phyloP scores from a whole-genome alignment of 176 grass and related monocot species.

The Eremochloa ophiuroides region DNA sequence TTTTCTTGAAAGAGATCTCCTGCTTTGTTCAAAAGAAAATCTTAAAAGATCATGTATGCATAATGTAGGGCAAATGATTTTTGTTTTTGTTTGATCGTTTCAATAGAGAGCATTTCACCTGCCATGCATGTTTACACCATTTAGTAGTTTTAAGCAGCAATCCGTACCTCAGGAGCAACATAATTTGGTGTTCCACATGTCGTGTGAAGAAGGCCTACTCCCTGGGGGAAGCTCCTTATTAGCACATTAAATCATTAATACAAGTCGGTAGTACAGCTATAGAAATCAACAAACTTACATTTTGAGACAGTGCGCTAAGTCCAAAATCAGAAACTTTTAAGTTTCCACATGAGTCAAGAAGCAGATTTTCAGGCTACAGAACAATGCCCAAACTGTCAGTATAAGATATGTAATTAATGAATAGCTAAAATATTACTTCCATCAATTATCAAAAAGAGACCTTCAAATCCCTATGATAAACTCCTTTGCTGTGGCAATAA shows the following conservation, averaged over 20 bases:
- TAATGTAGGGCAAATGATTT: background rate
- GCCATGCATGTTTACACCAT: background rate
- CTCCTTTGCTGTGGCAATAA: constrained; percentile 92
- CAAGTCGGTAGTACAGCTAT: constrained; percentile 4
- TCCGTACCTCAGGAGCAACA: constrained; percentile 89
- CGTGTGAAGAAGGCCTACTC: constrained; percentile 74
- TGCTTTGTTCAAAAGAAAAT: background rate
- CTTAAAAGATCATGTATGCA: background rate
- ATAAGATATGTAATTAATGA: background rate
- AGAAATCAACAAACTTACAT: constrained; percentile 50
- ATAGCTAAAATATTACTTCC: background rate
- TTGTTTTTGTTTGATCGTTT: background rate
- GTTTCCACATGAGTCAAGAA: constrained; percentile 76
- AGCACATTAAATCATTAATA: constrained; percentile 28
- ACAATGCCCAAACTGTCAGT: constrained; percentile 12
- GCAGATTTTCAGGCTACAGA: constrained; percentile 92
- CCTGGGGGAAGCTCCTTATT: constrained; percentile 41
- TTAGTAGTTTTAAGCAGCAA: background rate
- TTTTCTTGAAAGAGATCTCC: constrained; percentile 5
- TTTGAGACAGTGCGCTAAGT: constrained; percentile 72
- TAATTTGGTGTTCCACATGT: constrained; percentile 96
- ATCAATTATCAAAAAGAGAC: constrained; percentile 35
- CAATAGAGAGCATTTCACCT: background rate
- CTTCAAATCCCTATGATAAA: constrained; percentile 97
- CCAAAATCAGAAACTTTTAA: constrained; percentile 97